Evolutionary conservation across 495 filamentous ascomycete genomes (phyloP).

Genomic region (Aspergillus steynii): DNA sequence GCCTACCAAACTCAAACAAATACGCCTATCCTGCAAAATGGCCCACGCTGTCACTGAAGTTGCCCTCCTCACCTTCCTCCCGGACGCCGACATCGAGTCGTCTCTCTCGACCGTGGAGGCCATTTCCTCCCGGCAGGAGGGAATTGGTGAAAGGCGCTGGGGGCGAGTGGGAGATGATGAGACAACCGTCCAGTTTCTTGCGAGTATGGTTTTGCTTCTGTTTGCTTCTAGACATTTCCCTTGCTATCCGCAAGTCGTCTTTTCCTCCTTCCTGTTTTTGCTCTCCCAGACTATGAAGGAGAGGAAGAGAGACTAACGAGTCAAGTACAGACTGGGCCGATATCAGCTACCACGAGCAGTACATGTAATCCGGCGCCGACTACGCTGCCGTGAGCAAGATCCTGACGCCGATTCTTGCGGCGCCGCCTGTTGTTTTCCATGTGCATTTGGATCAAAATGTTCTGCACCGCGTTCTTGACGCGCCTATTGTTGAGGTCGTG

Average conservation of each 20-base stretch:
- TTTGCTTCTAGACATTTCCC: not conserved
- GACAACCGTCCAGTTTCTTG: not conserved
- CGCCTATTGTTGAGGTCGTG: not conserved
- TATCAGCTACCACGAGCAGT: not conserved
- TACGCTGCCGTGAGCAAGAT: not conserved
- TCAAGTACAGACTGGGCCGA: not conserved
- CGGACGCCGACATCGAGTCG: not conserved
- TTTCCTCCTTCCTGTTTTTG: too few species aligned
- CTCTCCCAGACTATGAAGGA: not conserved
- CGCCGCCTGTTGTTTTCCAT: not conserved
- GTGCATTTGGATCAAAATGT: not conserved
- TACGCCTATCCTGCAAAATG: constrained; percentile 17
- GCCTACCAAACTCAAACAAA: too few species aligned
- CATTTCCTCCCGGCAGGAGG: not conserved
- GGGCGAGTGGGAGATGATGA: not conserved
- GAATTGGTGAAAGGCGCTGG: not conserved
- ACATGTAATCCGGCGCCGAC: not conserved
- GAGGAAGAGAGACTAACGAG: not conserved
- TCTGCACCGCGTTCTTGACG: not conserved
- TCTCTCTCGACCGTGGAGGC: not conserved
- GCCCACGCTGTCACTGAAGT: not conserved
- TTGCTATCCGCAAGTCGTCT: not conserved
- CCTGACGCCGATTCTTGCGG: not conserved
- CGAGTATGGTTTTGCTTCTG: not conserved
- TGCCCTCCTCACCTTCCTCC: not conserved